Conservation (phyloP, 2,329 filamentous ascomycete species). For the Cercospora sesami region DNA sequence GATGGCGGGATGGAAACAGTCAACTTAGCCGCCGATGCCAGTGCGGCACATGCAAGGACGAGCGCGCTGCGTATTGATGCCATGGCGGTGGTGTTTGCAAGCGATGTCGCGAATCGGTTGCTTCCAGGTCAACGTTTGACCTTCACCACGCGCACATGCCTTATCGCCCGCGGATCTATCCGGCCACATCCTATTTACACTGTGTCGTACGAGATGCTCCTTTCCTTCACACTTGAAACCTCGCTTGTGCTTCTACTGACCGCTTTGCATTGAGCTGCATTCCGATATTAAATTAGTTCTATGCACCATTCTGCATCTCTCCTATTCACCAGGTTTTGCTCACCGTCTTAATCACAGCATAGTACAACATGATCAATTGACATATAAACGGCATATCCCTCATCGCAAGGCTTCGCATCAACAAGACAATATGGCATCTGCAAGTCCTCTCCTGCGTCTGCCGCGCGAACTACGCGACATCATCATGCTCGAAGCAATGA, state of each 20-base stretch:
- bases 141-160: background rate
- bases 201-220: slow-evolving; percentile 9
- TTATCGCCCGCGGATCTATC: slow-evolving; percentile 2
- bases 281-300: background rate
- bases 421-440: slow-evolving; percentile 9
- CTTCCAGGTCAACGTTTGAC: background rate
- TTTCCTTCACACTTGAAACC: slow-evolving; percentile 11
- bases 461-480: slow-evolving; percentile 31
- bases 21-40: slow-evolving; percentile 45
- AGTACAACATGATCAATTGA: background rate
- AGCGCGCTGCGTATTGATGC: slow-evolving; percentile 11
- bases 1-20: slow-evolving; percentile 55
- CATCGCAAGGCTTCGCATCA: background rate
- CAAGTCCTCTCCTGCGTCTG: slow-evolving; percentile 21
- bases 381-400: background rate
- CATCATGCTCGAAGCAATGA: slow-evolving; percentile 25
- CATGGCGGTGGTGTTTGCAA: slow-evolving; percentile 6
- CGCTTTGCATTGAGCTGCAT: slow-evolving; percentile 7
- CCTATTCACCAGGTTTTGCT: background rate
- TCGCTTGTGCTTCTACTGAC: slow-evolving; percentile 7
- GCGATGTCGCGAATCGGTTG: background rate
- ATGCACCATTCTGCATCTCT: slow-evolving; percentile 1
- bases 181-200: background rate
- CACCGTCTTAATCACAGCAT: background rate
- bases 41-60: slow-evolving; percentile 28